phyloP scores from a whole-genome alignment of 2,329 filamentous ascomycete genomes.

The Geosmithia morbida region DNA sequence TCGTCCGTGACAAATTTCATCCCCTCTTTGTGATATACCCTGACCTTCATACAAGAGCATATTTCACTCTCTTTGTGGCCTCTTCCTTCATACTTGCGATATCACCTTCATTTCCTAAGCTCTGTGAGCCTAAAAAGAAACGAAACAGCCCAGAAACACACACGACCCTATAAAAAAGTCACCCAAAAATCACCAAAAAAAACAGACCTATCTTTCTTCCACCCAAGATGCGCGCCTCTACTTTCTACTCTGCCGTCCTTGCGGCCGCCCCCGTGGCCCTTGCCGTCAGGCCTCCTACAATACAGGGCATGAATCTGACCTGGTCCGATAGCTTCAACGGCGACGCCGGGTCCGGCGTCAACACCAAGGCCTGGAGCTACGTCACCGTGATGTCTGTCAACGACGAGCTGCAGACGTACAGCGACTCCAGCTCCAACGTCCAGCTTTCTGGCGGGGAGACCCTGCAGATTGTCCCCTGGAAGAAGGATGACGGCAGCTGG shows the following conservation, averaged over 20 bases:
- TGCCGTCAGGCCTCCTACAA: constrained; percentile 21
- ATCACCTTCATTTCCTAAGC: not conserved
- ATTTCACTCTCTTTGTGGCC: not conserved
- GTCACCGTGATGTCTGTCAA: constrained; percentile 29
- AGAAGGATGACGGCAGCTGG: constrained; percentile 23
- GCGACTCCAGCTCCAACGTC: constrained; percentile 25
- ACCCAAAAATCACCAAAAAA: not conserved
- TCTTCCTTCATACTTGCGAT: not conserved
- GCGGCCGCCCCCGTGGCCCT: constrained; percentile 10
- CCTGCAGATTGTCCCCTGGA: constrained; percentile 33
- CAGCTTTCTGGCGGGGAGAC: constrained; percentile 36
- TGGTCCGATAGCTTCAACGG: constrained; percentile 33
- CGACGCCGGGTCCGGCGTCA: constrained; percentile 18
- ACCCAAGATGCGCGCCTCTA: constrained; percentile 11
- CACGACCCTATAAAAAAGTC: not conserved
- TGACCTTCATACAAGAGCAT: not conserved
- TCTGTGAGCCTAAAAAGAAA: not conserved
- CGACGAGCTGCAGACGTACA: constrained; percentile 33
- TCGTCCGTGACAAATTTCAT: not conserved
- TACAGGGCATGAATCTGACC: constrained; percentile 23
- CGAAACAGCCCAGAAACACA: not conserved
- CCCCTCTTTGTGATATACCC: not conserved
- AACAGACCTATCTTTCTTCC: not conserved
- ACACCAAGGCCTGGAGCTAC: constrained; percentile 28
- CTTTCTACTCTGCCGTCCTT: constrained; percentile 6